Conservation (phyloP, 345 rosid species). For the Xanthoceras sorbifolium region DNA sequence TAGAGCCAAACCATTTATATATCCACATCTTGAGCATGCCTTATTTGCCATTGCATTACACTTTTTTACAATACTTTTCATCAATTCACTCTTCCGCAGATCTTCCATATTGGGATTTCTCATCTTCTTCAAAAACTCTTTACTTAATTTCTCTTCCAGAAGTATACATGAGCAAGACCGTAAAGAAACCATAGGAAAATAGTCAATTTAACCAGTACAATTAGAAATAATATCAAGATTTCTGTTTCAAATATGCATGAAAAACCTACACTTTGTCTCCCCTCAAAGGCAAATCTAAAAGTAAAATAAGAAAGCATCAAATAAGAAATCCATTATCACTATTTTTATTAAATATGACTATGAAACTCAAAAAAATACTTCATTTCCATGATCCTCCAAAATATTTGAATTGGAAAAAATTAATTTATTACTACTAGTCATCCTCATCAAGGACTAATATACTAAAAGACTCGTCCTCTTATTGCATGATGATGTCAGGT, state of each 20-base stretch:
- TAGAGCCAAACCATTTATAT: slow-evolving; percentile 64
- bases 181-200: slow-evolving; percentile 14
- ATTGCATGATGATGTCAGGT: not conserved
- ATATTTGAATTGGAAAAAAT: not conserved
- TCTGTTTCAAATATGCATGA: not conserved
- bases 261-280: not conserved
- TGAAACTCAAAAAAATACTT: not conserved
- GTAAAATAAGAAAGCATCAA: not conserved
- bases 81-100: slow-evolving; percentile 59
- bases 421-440: not conserved
- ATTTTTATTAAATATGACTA: not conserved
- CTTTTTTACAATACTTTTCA: slow-evolving; percentile 68
- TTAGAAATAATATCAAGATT: slow-evolving; percentile 5
- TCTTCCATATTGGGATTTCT: slow-evolving; percentile 70
- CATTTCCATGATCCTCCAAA: not conserved
- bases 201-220: slow-evolving; percentile 19
- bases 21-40: slow-evolving; percentile 74
- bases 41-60: slow-evolving; percentile 69
- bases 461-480: not conserved
- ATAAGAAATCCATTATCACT: not conserved
- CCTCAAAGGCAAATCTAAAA: not conserved
- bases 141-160: slow-evolving; percentile 55
- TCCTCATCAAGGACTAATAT: not conserved
- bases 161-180: slow-evolving; percentile 82
- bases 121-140: slow-evolving; percentile 66